phyloP scores from a whole-genome alignment of 371 early-diverging fungal species.

The Mortierella polycephala region DNA sequence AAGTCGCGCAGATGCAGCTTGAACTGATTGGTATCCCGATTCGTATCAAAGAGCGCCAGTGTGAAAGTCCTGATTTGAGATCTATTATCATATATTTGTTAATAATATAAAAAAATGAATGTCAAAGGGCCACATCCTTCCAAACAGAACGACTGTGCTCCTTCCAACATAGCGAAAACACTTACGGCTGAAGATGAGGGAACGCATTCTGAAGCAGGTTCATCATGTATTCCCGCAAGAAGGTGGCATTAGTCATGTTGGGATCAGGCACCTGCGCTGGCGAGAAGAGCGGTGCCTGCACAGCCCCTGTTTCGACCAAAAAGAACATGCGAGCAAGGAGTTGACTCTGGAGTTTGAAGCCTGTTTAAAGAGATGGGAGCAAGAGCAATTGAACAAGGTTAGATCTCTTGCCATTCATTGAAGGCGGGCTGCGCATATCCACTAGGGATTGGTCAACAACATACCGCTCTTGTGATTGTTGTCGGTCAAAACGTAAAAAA shows the following conservation, averaged over 20 bases:
- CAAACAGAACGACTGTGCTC: no score
- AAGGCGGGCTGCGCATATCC: no score
- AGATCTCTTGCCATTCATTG: neutral
- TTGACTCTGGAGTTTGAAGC: slow-evolving; percentile 91
- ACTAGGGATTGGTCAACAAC: slow-evolving; percentile 3
- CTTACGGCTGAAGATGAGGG: slow-evolving; percentile 88
- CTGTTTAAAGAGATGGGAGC: slow-evolving; percentile 54
- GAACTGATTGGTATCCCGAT: slow-evolving; percentile 83
- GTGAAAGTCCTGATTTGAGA: slow-evolving; percentile 91
- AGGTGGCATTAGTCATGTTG: slow-evolving; percentile 79
- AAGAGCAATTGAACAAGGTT: neutral
- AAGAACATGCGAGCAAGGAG: slow-evolving; percentile 91
- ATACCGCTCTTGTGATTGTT: slow-evolving; percentile 96
- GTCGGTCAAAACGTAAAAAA: slow-evolving; percentile 97
- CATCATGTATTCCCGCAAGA: slow-evolving; percentile 83
- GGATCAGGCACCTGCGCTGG: slow-evolving; percentile 76
- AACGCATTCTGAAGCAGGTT: slow-evolving; percentile 88
- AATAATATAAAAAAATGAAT: neutral
- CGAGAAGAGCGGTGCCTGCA: slow-evolving; percentile 86
- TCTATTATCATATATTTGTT: slow-evolving; percentile 48
- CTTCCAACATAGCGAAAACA: neutral
- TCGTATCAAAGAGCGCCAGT: slow-evolving; percentile 83
- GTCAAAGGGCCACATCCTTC: neutral
- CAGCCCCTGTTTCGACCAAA: slow-evolving; percentile 82
- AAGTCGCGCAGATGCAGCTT: slow-evolving; percentile 96